phyloP scores from a whole-genome alignment of 768 basidiomycete species.

The Amanita brunnescens region DNA sequence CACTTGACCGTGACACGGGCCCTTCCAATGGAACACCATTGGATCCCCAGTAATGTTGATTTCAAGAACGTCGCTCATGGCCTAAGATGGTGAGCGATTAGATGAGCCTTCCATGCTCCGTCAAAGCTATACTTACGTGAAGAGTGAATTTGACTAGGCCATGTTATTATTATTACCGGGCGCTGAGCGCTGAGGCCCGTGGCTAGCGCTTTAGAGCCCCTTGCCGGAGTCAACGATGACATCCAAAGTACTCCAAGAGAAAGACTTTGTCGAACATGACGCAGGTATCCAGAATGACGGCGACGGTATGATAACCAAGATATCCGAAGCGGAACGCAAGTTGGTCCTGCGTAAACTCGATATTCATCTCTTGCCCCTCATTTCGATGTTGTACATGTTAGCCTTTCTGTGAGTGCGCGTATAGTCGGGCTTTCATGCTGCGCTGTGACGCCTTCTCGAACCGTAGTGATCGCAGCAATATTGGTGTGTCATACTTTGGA shows the following conservation, averaged over 20 bases:
- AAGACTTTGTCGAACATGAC: background rate
- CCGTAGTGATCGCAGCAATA: conserved; percentile 18
- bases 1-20: no score
- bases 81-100: no score
- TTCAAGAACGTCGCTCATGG: background rate
- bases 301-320: background rate
- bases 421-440: background rate
- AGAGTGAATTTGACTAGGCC: no score
- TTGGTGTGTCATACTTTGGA: conserved; percentile 11
- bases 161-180: no score
- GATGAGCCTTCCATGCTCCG: background rate
- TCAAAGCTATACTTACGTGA: no score
- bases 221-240: background rate
- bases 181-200: no score
- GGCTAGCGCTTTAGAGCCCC: no score
- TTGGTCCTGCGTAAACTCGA: conserved; percentile 34
- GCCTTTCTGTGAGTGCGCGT: conserved; percentile 33
- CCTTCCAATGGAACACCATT: no score
- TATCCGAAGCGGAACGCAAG: conserved; percentile 11
- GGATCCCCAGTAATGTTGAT: no score
- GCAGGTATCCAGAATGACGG: background rate
- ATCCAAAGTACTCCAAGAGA: background rate
- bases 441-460: background rate
- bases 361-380: conserved; percentile 33
- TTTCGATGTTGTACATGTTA: conserved; percentile 35